phyloP scores from a whole-genome alignment of 2,329 filamentous ascomycete genomes.

The Cylindrodendrum hubeiense region DNA sequence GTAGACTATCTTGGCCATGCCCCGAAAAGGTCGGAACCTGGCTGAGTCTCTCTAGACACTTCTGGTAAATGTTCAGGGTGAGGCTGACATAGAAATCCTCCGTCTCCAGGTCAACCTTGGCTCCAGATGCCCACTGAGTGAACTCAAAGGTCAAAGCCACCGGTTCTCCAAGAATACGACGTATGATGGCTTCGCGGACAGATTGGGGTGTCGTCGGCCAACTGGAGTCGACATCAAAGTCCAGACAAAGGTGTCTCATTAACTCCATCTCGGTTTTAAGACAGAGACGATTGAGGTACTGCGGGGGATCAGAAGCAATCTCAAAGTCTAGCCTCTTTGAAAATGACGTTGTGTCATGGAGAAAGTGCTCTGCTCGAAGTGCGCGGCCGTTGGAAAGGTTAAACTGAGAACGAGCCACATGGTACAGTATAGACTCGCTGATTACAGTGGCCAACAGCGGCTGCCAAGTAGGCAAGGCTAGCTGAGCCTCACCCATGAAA shows the following conservation, averaged over 20 bases:
- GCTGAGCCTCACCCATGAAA: constrained; percentile 23
- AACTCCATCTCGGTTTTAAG: constrained; percentile 27
- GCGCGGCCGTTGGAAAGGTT: constrained; percentile 19
- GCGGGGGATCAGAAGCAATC: constrained; percentile 17
- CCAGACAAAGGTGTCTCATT: constrained; percentile 28
- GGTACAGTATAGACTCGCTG: constrained; percentile 21
- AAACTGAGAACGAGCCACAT: constrained; percentile 27
- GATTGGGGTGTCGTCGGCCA: constrained; percentile 23
- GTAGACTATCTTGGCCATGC: neutral
- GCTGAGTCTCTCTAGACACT: constrained; percentile 14
- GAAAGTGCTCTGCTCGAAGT: constrained; percentile 27
- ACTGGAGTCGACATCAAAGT: constrained; percentile 22
- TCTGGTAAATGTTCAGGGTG: constrained; percentile 20
- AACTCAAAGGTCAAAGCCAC: constrained; percentile 18
- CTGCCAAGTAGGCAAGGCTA: constrained; percentile 17
- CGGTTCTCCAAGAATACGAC: constrained; percentile 20
- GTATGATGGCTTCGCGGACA: constrained; percentile 21
- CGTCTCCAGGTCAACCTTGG: constrained; percentile 21
- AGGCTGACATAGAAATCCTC: constrained; percentile 24
- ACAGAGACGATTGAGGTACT: constrained; percentile 16
- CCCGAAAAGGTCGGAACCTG: neutral
- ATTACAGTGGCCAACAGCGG: constrained; percentile 16
- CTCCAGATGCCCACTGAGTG: constrained; percentile 14
- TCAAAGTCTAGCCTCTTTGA: constrained; percentile 28
- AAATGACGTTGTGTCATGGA: constrained; percentile 12